These are phyloP conservation scores for Wickerhamiella infanticola DNA, from an alignment of 1,139 yeast genomes.

Conservation along the genomic window DNA sequence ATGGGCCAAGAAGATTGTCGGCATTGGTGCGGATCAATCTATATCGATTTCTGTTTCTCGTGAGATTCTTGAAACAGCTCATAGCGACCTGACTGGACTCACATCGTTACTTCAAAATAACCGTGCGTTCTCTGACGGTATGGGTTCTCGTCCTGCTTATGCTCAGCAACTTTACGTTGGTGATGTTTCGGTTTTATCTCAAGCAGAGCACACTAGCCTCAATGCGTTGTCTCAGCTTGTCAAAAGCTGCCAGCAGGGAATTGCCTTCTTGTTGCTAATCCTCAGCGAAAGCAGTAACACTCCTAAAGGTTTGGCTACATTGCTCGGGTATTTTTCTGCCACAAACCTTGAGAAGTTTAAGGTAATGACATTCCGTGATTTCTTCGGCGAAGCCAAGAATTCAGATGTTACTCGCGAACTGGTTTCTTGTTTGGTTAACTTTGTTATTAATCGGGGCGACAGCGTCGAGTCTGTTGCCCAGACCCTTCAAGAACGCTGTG, in stretches of 20 bases:
- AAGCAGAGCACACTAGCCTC: constrained; percentile 86
- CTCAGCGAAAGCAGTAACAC: constrained; percentile 48
- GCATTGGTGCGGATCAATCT: not conserved
- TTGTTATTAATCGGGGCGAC: constrained; percentile 80
- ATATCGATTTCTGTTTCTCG: not conserved
- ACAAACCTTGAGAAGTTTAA: constrained; percentile 56
- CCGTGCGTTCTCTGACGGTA: constrained; percentile 28
- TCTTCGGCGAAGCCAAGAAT: constrained; percentile 50
- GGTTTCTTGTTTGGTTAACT: constrained; percentile 74
- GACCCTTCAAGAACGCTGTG: constrained; percentile 82
- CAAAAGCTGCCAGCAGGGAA: constrained; percentile 71
- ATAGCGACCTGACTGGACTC: constrained; percentile 22
- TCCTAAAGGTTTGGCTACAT: constrained; percentile 37
- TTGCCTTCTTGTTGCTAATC: constrained; percentile 70
- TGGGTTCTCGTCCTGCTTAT: constrained; percentile 23
- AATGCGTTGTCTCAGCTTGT: constrained; percentile 63
- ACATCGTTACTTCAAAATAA: constrained; percentile 25
- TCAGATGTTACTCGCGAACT: constrained; percentile 71
- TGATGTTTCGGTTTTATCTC: constrained; percentile 25
- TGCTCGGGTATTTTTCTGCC: constrained; percentile 51
- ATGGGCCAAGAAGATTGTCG: constrained; percentile 52
- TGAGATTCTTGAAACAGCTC: constrained; percentile 18
- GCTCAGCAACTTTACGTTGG: constrained; percentile 5
- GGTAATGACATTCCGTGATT: constrained; percentile 52
- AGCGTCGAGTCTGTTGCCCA: constrained; percentile 83